Evolutionary conservation across 2,329 filamentous ascomycete species (phyloP).

Genomic region (Alternaria sp.): DNA sequence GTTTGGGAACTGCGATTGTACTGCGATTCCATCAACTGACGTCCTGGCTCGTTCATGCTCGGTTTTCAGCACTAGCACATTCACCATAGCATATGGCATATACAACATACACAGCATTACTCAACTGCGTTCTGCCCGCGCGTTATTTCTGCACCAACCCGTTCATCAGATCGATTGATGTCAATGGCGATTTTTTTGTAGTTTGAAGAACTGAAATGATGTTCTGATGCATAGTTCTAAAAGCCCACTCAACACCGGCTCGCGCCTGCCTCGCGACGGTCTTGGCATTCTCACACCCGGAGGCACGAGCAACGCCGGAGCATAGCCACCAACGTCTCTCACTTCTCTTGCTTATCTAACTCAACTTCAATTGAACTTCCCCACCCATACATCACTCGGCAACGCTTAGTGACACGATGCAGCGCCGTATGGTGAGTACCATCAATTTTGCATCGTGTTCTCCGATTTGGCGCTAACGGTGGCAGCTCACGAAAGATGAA

Average conservation of each 20-base stretch:
- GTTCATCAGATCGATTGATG: too few relatives aligned
- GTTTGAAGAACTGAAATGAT: not conserved
- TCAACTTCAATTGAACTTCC: not conserved
- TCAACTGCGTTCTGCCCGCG: too few relatives aligned
- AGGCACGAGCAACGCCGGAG: constrained; percentile 2
- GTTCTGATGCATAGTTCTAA: too few relatives aligned
- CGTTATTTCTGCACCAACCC: too few relatives aligned
- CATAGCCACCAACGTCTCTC: constrained; percentile 1
- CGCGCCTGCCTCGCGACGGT: not conserved
- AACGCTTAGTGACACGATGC: constrained; percentile 33
- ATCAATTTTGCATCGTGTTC: constrained; percentile 7
- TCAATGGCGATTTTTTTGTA: not conserved
- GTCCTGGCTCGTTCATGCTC: too few relatives aligned
- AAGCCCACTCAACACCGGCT: not conserved
- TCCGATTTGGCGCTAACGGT: constrained; percentile 19
- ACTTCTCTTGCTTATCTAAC: not conserved
- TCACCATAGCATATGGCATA: too few relatives aligned
- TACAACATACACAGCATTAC: too few relatives aligned
- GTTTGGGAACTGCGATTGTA: too few relatives aligned
- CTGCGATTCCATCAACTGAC: too few relatives aligned
- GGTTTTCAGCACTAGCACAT: too few relatives aligned
- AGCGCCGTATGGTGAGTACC: constrained; percentile 54
- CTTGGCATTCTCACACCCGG: constrained; percentile 12
- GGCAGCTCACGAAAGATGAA: constrained; percentile 89
- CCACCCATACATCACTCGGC: not conserved